Percentiles rank a stretch among this genome's conserved stretches.
Conservation (phyloP, 2,329 filamentous ascomycete species). For the Penicillium italicum region DNA sequence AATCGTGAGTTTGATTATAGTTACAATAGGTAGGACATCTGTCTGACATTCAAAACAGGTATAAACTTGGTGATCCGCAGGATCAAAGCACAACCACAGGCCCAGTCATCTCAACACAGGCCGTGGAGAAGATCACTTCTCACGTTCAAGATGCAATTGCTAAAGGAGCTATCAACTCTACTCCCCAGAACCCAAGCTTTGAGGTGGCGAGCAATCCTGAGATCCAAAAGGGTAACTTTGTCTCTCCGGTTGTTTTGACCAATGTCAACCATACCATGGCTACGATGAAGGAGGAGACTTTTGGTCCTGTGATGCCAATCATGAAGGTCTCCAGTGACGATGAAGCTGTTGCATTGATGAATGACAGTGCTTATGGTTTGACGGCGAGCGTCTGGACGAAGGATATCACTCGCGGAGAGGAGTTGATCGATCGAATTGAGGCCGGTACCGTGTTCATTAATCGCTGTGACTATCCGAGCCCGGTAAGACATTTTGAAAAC, state of each 20-base stretch:
- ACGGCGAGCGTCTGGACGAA: constrained; percentile 95
- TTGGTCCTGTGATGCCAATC: constrained; percentile 83
- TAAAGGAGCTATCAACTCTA: constrained; percentile 75
- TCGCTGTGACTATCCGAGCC: constrained; percentile 81
- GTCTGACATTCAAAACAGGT: constrained; percentile 15
- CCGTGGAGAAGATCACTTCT: constrained; percentile 67
- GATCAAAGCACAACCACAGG: constrained; percentile 72
- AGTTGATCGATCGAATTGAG: constrained; percentile 73
- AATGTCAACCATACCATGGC: constrained; percentile 75
- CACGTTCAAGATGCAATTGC: constrained; percentile 77
- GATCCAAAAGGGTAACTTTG: constrained; percentile 71
- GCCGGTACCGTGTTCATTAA: constrained; percentile 93
- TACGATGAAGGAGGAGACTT: constrained; percentile 90
- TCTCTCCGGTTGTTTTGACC: constrained; percentile 74
- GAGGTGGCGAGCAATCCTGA: constrained; percentile 39
- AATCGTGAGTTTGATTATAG: constrained; percentile 45
- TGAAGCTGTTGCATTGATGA: constrained; percentile 80
- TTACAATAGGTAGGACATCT: too few species aligned
- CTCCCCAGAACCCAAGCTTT: constrained; percentile 74
- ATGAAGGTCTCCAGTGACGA: constrained; percentile 77
- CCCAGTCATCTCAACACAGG: constrained; percentile 75
- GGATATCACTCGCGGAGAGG: constrained; percentile 68
- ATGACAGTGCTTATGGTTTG: constrained; percentile 85
- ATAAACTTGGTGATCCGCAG: constrained; percentile 65
- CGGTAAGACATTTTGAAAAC: constrained; percentile 56